phyloP scores from a whole-genome alignment of 805 yeast species.

The Ogataea neopini region DNA sequence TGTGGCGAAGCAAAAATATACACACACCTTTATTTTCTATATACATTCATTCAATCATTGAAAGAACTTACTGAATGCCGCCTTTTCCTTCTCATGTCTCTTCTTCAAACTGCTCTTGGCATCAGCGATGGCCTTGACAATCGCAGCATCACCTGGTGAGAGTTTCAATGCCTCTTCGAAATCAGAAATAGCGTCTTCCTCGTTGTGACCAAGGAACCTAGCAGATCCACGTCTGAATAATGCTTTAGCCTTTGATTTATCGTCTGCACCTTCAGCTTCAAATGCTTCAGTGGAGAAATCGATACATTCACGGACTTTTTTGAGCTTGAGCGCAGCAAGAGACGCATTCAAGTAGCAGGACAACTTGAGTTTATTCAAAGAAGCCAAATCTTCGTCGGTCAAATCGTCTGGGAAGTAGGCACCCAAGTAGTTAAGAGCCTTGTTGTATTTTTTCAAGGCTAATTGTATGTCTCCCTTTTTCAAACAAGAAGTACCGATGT shows the following conservation, averaged over 20 bases:
- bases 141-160: constrained; percentile 73
- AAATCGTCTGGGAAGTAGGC: constrained; percentile 76
- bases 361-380: constrained; percentile 54
- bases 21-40: not conserved
- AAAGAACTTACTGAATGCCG: constrained; percentile 74
- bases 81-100: constrained; percentile 68
- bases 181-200: constrained; percentile 66
- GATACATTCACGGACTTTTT: constrained; percentile 54
- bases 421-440: constrained; percentile 67
- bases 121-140: constrained; percentile 61
- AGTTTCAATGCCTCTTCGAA: constrained; percentile 63
- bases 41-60: constrained; percentile 14
- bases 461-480: constrained; percentile 58
- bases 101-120: constrained; percentile 52
- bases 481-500: constrained; percentile 73
- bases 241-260: constrained; percentile 79
- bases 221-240: constrained; percentile 84
- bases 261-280: constrained; percentile 58
- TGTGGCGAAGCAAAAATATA: constrained; percentile 5
- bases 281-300: constrained; percentile 66
- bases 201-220: constrained; percentile 59
- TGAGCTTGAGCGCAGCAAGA: constrained; percentile 66
- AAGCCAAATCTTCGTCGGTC: constrained; percentile 51
- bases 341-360: constrained; percentile 74
- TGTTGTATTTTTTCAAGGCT: constrained; percentile 69